These are phyloP conservation scores for Reticulascus tulasneorum DNA, from an alignment of 2,329 filamentous ascomycete genomes.

Conservation along the genomic window DNA sequence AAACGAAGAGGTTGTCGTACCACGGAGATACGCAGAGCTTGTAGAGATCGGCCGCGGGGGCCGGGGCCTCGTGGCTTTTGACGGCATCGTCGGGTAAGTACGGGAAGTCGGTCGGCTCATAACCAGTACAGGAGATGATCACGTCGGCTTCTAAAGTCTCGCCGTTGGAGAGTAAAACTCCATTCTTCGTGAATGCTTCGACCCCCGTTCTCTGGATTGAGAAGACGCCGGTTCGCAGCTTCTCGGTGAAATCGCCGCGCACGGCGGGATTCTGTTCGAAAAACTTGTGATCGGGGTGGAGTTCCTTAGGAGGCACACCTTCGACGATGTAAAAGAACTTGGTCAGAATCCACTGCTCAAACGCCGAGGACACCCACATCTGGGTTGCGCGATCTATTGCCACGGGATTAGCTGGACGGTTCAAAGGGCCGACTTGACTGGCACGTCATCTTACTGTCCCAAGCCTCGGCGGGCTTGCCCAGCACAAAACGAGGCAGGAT, in stretches of 20 bases:
- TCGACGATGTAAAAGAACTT: constrained; percentile 24
- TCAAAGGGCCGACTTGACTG: too few species aligned
- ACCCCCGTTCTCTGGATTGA: constrained; percentile 26
- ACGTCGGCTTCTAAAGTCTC: constrained; percentile 37
- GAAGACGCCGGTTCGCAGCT: constrained; percentile 26
- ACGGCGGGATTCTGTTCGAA: constrained; percentile 29
- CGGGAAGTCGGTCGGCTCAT: constrained; percentile 9
- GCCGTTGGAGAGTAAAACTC: constrained; percentile 38
- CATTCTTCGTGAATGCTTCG: constrained; percentile 19
- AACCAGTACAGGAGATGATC: constrained; percentile 49
- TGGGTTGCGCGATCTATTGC: constrained; percentile 22
- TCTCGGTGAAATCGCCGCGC: constrained; percentile 24
- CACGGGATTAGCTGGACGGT: too few species aligned
- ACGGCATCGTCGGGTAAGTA: constrained; percentile 24
- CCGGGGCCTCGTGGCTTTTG: constrained; percentile 14
- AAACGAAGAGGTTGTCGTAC: constrained; percentile 27
- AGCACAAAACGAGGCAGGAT: constrained; percentile 32
- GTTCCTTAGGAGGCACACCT: constrained; percentile 24
- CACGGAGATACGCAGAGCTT: constrained; percentile 24
- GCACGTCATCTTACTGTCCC: constrained; percentile 30
- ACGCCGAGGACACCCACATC: constrained; percentile 20
- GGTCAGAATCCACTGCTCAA: constrained; percentile 25
- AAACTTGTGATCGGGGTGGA: constrained; percentile 29
- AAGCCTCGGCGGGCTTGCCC: constrained; percentile 29
- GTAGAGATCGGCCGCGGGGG: constrained; percentile 25